Evolutionary conservation across 257 asterid genomes (phyloP), one percentile per base, ranked within the genome.

Genomic region (Cinchona pubescens): DNA sequence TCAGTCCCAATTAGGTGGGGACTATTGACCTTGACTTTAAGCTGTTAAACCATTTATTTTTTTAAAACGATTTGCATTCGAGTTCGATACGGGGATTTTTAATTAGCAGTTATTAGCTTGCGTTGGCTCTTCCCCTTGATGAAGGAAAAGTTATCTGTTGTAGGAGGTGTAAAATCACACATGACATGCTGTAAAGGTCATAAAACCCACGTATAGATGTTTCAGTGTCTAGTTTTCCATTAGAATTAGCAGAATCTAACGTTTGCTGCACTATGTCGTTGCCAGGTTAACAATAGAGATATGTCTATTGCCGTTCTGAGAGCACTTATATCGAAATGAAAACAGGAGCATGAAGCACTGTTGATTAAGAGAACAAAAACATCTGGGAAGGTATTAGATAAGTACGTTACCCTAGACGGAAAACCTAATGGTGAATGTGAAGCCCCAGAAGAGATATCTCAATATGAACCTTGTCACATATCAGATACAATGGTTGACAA

Each of bases 291-390:
- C 67, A 92, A 95, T 82, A 87, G 98, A 80, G 99, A 95, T 79
- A 87, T 95, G 92, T 95, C 99, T 27, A 86, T 95, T 80, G 97
- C 99, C 34, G 97, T 95, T 82, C 77, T 92, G 90, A 89, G 99
- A 87, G 79, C 90, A 58, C 92, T 91, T 86, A 78, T 95, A 72
- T 77, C 88, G 14, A 89, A 88, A 72, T 90, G 89, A 46, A 77
- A 86, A 71, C 85, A 84, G 82, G 98, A 95, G 83, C 96, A 92
- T 61, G 92, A 92, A 40, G 80, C 84, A 13, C 53, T 75, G 85
- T 64, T 83, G 67, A 79, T 89, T 12, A 92, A 69, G 81, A 89
- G 78, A 77, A 73, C 21, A 75, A 92, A 87, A 81, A 61, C 45
- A 55, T 85, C 79, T 34, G 83, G 87, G 61, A 92, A 84, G 82